phyloP scores from a whole-genome alignment of 768 basidiomycete genomes.

The Gymnopilus dilepis region DNA sequence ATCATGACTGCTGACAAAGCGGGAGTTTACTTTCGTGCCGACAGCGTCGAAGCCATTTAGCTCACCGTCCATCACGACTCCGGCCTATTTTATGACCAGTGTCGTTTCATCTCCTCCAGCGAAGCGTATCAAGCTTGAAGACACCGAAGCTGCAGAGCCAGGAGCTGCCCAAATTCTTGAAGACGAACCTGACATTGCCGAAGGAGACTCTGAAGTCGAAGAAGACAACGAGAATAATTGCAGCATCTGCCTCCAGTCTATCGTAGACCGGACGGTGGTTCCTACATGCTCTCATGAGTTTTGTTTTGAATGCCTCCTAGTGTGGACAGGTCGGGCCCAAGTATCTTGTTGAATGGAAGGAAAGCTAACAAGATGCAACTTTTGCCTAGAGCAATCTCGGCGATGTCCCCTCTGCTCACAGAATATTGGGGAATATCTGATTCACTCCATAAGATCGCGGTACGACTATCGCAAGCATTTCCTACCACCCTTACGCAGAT shows the following conservation, averaged over 20 bases:
- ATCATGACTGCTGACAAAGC: background rate
- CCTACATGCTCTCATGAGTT: constrained; percentile 91
- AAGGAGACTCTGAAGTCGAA: background rate
- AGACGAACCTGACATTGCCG: background rate
- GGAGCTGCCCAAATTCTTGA: background rate
- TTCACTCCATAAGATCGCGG: constrained; percentile 78
- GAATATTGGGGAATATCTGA: constrained; percentile 71
- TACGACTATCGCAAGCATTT: constrained; percentile 85
- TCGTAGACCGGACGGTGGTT: constrained; percentile 80
- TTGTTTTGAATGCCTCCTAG: constrained; percentile 87
- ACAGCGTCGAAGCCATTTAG: background rate
- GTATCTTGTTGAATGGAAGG: background rate
- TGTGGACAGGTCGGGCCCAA: constrained; percentile 75
- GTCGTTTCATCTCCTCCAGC: constrained; percentile 30
- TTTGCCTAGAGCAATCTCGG: constrained; percentile 67
- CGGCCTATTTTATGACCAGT: constrained; percentile 13
- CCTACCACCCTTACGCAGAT: constrained; percentile 65
- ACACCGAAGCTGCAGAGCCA: background rate
- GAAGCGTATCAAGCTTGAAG: constrained; percentile 41
- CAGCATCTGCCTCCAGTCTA: constrained; percentile 82
- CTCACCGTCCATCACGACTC: background rate
- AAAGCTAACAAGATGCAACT: background rate
- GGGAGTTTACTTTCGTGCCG: background rate
- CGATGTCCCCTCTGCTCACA: constrained; percentile 80
- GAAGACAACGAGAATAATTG: constrained; percentile 48